Percentiles rank a stretch among this genome's conserved stretches.
Conservation (phyloP, 768 basidiomycete genomes). For the Ramaria sp. region DNA sequence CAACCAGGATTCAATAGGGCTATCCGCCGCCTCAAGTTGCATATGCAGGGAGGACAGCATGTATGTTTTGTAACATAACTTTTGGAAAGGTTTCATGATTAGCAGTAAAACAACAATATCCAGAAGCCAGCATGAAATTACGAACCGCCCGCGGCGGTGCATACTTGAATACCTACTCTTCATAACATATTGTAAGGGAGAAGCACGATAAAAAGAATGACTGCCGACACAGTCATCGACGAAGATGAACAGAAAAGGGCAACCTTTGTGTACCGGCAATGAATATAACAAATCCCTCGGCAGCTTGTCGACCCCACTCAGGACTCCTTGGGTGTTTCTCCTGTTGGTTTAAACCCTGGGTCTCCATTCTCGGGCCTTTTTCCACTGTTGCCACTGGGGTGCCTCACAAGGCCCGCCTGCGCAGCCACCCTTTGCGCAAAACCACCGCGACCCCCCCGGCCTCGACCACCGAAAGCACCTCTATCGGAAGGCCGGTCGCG, state of each 20-base stretch:
- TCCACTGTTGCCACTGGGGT: neutral
- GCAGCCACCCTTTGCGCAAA: slow-evolving; percentile 58
- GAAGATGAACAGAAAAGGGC: slow-evolving; percentile 1
- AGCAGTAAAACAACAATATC: neutral
- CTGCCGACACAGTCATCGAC: neutral
- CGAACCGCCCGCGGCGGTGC: slow-evolving; percentile 1
- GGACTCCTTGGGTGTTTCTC: neutral
- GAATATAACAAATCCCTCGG: neutral
- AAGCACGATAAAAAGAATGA: neutral
- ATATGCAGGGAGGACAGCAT: too few species aligned
- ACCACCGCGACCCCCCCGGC: slow-evolving; percentile 32
- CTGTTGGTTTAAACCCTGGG: neutral
- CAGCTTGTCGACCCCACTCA: neutral
- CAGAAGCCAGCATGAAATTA: slow-evolving; percentile 2
- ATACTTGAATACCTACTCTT: slow-evolving; percentile 5
- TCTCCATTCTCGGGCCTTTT: slow-evolving; percentile 8
- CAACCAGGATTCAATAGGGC: too few species aligned
- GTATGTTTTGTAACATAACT: too few species aligned
- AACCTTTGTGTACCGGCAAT: neutral
- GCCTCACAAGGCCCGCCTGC: slow-evolving; percentile 45
- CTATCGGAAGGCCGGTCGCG: slow-evolving; percentile 26
- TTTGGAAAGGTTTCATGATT: neutral
- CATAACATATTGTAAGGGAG: slow-evolving; percentile 3
- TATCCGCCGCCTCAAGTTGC: too few species aligned
- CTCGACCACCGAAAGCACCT: slow-evolving; percentile 36